phyloP scores from a whole-genome alignment of 208 protist species.

The Trypanosoma cruzi region DNA sequence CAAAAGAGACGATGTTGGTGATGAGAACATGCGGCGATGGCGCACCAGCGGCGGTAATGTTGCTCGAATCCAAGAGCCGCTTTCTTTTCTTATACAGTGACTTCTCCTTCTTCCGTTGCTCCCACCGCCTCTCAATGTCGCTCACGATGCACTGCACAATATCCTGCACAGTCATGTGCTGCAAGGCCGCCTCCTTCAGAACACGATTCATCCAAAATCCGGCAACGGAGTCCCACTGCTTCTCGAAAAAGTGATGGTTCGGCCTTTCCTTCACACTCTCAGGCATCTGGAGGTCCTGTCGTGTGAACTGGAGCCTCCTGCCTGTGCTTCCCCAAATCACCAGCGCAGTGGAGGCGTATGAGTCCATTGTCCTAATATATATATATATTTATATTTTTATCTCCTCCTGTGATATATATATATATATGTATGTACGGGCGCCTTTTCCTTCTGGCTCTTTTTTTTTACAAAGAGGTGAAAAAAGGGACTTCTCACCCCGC shows the following conservation, averaged over 20 bases:
- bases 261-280: conserved; percentile 41
- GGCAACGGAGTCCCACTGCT: conserved; percentile 77
- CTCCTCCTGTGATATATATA: too few species aligned
- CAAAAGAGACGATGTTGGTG: conserved; percentile 58
- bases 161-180: conserved; percentile 54
- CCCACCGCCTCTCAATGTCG: conserved; percentile 71
- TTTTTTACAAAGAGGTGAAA: background rate
- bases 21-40: conserved; percentile 56
- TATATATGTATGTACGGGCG: background rate
- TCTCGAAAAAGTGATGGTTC: conserved; percentile 71
- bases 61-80: conserved; percentile 37
- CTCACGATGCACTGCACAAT: conserved; percentile 57
- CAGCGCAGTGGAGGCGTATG: conserved; percentile 32
- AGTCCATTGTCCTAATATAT: background rate
- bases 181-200: conserved; percentile 63
- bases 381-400: too few species aligned
- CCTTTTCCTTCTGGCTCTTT: background rate
- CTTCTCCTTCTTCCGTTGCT: conserved; percentile 50
- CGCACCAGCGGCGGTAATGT: conserved; percentile 38
- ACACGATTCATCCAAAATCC: conserved; percentile 82
- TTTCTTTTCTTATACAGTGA: conserved; percentile 68
- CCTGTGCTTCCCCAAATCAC: conserved; percentile 85
- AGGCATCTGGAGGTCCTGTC: conserved; percentile 73
- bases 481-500: background rate
- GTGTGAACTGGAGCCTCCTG: conserved; percentile 62